phyloP scores from a whole-genome alignment of 2,329 filamentous ascomycete species.

The Fusarium paranaense region DNA sequence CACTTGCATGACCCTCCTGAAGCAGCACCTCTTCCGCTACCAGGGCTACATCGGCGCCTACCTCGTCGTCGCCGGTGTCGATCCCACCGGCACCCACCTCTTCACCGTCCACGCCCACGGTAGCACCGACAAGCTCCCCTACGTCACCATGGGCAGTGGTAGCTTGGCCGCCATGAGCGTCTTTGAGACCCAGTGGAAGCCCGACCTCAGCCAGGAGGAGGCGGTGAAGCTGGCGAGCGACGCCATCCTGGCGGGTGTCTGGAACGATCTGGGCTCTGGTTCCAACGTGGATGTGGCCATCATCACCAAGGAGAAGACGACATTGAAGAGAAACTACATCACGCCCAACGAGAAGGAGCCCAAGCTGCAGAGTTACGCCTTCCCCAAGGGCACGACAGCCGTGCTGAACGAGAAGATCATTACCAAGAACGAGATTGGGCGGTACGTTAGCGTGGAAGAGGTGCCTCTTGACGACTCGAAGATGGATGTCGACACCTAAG shows the following conservation, averaged over 20 bases:
- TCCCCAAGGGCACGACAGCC: conserved; percentile 91
- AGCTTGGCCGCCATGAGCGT: conserved; percentile 97
- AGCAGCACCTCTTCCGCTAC: conserved; percentile 99
- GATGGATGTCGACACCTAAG: conserved; percentile 75
- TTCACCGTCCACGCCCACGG: conserved; percentile 99
- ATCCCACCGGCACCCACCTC: conserved; percentile 93
- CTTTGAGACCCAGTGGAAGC: conserved; percentile 96
- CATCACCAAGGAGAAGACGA: conserved; percentile 96
- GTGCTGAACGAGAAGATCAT: conserved; percentile 97
- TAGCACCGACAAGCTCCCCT: conserved; percentile 97
- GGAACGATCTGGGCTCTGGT: conserved; percentile 96
- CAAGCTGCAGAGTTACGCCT: conserved; percentile 95
- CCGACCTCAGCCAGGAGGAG: conserved; percentile 78
- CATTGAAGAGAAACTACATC: conserved; percentile 90
- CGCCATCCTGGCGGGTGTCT: conserved; percentile 96
- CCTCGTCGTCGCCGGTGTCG: conserved; percentile 95
- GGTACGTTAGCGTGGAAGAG: conserved; percentile 93
- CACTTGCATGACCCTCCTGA: conserved; percentile 99
- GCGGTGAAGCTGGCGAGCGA: conserved; percentile 86
- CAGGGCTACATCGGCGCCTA: conserved; percentile 98
- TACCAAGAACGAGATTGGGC: conserved; percentile 90
- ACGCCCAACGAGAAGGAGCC: conserved; percentile 90
- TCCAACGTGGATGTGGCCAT: conserved; percentile 98
- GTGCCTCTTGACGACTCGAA: conserved; percentile 76
- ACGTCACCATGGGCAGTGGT: conserved; percentile 98